Evolutionary conservation across 495 filamentous ascomycete genomes (phyloP).

Genomic region (Baudoinia panamericana): DNA sequence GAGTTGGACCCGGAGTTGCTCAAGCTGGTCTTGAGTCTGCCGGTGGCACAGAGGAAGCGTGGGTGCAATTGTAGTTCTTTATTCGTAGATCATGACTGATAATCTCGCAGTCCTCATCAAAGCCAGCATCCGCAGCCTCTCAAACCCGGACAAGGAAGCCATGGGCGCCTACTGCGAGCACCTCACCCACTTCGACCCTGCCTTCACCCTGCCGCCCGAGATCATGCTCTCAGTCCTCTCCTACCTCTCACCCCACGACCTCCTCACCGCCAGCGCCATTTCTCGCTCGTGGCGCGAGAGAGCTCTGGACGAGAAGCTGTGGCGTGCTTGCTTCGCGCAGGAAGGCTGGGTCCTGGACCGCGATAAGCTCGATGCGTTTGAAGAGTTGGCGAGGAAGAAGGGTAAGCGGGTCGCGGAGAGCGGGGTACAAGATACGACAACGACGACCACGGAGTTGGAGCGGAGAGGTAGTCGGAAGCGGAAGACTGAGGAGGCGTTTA

Average conservation of each 20-base stretch:
- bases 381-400: constrained; percentile 42
- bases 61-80: not conserved
- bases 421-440: not conserved
- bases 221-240: constrained; percentile 78
- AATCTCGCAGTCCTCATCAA: constrained; percentile 41
- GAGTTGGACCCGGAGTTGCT: constrained; percentile 3
- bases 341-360: constrained; percentile 66
- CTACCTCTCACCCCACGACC: constrained; percentile 61
- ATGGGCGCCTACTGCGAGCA: constrained; percentile 65
- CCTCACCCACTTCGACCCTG: constrained; percentile 81
- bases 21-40: not conserved
- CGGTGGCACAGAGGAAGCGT: constrained; percentile 12
- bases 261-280: constrained; percentile 62
- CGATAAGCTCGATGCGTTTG: constrained; percentile 51
- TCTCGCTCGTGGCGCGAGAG: constrained; percentile 73
- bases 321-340: constrained; percentile 63
- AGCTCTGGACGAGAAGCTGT: constrained; percentile 72
- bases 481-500: constrained; percentile 17
- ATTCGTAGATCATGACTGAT: not conserved
- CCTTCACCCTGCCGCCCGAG: constrained; percentile 71
- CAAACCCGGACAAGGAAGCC: constrained; percentile 59
- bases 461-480: constrained; percentile 14
- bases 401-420: constrained; percentile 32
- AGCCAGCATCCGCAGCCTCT: constrained; percentile 56
- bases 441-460: not conserved